Conservation (phyloP, 148 eudicot genomes). For the Rheum nobile region DNA sequence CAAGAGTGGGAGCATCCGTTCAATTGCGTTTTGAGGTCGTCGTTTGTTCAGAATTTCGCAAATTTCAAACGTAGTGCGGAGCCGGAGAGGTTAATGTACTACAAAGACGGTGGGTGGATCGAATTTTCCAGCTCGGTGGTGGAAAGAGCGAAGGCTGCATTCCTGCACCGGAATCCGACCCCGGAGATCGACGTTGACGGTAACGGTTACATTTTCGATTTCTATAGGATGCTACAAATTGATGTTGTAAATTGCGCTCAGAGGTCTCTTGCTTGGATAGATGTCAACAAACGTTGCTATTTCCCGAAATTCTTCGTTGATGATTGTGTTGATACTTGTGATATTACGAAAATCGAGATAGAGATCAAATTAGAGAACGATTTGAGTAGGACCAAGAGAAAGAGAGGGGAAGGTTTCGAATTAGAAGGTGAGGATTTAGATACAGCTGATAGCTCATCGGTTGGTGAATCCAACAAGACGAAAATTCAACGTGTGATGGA, state of each 20-base stretch:
- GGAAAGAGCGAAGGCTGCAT: slow-evolving; percentile 19
- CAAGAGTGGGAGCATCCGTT: not conserved
- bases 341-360: slow-evolving; percentile 18
- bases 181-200: slow-evolving; percentile 23
- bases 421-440: slow-evolving; percentile 12
- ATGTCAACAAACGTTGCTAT: slow-evolving; percentile 26
- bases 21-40: slow-evolving; percentile 9
- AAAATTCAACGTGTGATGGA: slow-evolving; percentile 12
- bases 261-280: slow-evolving; percentile 56
- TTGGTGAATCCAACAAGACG: not conserved
- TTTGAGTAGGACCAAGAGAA: slow-evolving; percentile 11
- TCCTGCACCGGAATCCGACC: slow-evolving; percentile 21
- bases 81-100: slow-evolving; percentile 34
- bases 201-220: slow-evolving; percentile 22
- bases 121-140: slow-evolving; percentile 21
- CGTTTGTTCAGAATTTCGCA: slow-evolving; percentile 27
- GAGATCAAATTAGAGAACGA: slow-evolving; percentile 19
- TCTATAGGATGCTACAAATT: slow-evolving; percentile 30
- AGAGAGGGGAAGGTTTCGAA: slow-evolving; percentile 7
- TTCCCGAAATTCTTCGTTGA: slow-evolving; percentile 38
- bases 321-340: not conserved
- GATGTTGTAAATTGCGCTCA: slow-evolving; percentile 18
- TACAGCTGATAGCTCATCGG: slow-evolving; percentile 15
- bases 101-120: slow-evolving; percentile 31
- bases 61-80: slow-evolving; percentile 34